Evolutionary conservation across 2,329 filamentous ascomycete species (phyloP), one percentile per base, ranked within the genome.

Genomic region (Fusarium udum): DNA sequence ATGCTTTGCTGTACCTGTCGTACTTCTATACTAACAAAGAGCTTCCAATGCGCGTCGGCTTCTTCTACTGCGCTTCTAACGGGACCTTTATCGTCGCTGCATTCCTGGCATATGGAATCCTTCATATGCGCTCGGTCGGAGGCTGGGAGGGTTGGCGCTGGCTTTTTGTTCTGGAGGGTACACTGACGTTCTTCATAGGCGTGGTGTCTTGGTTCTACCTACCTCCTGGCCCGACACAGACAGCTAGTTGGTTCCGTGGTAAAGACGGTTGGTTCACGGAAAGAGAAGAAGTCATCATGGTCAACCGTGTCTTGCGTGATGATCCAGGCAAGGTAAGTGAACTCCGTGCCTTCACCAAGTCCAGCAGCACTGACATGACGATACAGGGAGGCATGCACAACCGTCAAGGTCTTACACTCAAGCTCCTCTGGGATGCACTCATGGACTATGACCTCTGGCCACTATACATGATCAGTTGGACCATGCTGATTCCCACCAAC

Each of bases 21-120:
- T 93, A 93, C 79, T 93, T 91, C 81, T 93, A 93, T 79, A 93
- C 57, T 1, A 52, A 48, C 15, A 60, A 58, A 24, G 64, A 73
- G 79, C 84, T 93, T 4, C 90, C 91, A 0, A 86, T 88, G 49
- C 86, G 92, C 0, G 82, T 93, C 24, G 88, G 87, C 59, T 92
- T 87, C 82, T 93, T 93, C 79, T 94, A 92, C 91, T 87, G 87
- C 14, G 46, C 52, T 12, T 72, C 62, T 1, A 55, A 73, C 8
- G 48, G 57, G 12, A 59, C 61, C 9, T 40, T 57, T 3, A 66
- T 60, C 22, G n/a, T 70, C 4, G 46, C 61, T 10, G 66, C 67
- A 4, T 62, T 69, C 6, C n/a, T 67, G 7, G 58, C 61, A 5
- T 88, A 86, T 65, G 88, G 88, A 11, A 85, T 91, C 24, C 74